Conservation (phyloP, 805 yeast genomes). For the Yarrowia yakushimensis region DNA sequence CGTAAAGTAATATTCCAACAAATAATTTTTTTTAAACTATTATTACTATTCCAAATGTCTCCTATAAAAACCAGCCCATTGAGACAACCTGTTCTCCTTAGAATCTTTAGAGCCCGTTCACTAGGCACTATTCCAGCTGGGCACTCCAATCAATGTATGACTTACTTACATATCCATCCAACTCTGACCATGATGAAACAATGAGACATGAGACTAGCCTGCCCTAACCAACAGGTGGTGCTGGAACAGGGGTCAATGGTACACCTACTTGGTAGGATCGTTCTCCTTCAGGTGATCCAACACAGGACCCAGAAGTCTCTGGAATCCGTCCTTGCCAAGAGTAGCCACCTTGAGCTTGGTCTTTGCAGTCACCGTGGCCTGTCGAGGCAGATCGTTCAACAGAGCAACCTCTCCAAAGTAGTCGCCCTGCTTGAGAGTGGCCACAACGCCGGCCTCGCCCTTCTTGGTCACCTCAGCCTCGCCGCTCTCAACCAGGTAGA, state of each 20-base stretch:
- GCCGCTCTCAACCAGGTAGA: conserved; percentile 76
- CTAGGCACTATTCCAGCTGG: too few species aligned
- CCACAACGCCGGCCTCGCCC: conserved; percentile 54
- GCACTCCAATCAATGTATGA: not conserved
- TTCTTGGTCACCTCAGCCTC: conserved; percentile 68
- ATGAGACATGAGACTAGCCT: too few species aligned
- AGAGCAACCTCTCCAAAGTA: conserved; percentile 97
- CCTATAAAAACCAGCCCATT: too few species aligned
- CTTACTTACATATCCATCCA: conserved; percentile 14
- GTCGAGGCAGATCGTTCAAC: conserved; percentile 86
- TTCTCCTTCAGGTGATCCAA: conserved; percentile 81
- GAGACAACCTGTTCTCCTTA: too few species aligned
- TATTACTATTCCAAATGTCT: too few species aligned
- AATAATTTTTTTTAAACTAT: too few species aligned
- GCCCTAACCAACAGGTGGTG: too few species aligned
- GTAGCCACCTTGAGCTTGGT: conserved; percentile 83
- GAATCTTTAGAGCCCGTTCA: too few species aligned
- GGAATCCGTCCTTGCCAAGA: conserved; percentile 87
- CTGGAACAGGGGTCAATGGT: not conserved
- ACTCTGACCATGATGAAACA: too few species aligned
- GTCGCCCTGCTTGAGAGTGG: conserved; percentile 68
- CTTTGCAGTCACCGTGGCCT: conserved; percentile 83
- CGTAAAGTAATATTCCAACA: too few species aligned
- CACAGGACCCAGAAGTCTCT: conserved; percentile 90
- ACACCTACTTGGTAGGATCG: conserved; percentile 55